Evolutionary conservation across 2,329 filamentous ascomycete species (phyloP), one percentile per base, ranked within the genome.

Genomic region (Pseudocercospora vitis): DNA sequence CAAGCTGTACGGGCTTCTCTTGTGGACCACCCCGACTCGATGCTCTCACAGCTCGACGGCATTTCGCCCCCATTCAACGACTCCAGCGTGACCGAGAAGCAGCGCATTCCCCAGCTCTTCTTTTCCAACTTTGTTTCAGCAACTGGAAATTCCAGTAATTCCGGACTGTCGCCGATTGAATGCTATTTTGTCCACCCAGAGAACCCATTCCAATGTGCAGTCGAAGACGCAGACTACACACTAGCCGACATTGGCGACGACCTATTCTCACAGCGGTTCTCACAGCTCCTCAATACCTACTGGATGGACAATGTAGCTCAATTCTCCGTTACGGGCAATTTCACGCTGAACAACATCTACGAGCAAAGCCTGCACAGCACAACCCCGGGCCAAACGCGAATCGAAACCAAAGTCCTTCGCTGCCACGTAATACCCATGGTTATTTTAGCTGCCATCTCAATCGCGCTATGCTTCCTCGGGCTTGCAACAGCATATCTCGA

Each of bases 221-320:
- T 40, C 14, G 45, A 48, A 18, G 7, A 37, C 9, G 32, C 18
- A n/a, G 50, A 48, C 2, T 47, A 52, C 18, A 3, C 55, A 7
- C 26, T 55, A 8, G 28, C 51, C 19, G 9, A 18, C 8, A 29
- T 57, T 7, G 52, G 55, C 9, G 40, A 55, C 19, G 48, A 50
- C 12, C 48, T 56, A 11, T 52, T 58, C 48, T 61, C 58, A 4
- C 32, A 47, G 2, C 50, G 58, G 11, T 40, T 58, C 32, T 54
- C 52, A 2, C 58, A 61, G 31, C 53, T 61, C 12, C 23, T 61
- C 7, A 61, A 61, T 53, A 61, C 56, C 3, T 56, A 54, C 47
- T 61, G 56, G 56, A 32, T 58, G 23, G 31, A 35, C 48, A 55
- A 50, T 14, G 42, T 55, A 5, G 58, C 50, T 14, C 58, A 50